Base-by-base conservation (phyloP, 2,329 filamentous ascomycete genomes). In the Graphiopsis chlorocephala region DNA sequence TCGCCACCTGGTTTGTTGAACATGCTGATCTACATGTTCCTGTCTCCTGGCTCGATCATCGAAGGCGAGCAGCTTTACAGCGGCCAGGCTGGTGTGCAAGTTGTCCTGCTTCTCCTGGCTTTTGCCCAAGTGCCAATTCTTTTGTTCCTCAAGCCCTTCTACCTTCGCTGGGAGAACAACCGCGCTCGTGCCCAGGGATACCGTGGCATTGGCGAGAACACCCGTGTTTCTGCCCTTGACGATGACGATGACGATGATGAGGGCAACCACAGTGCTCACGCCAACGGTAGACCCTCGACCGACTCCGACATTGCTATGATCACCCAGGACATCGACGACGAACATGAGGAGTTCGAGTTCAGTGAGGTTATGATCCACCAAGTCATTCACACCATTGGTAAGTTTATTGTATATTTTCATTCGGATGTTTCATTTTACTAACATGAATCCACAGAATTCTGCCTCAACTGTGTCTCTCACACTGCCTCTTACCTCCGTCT, bases 21-120 rank as follows among this genome's bases (percentile, higher is more conserved):
- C 85, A 98, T 98, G 94, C 84, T 99, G 74, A 99, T 99, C 74
- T 97, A 97, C 85, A 99, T 99, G 96, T 99, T 99, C 83, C 81
- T 99, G 71, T 88, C 89, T 68, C 95, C 95, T 3, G 93, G 93
- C 60, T 90, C 79, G 0, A 80, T 90, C 28, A 35, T 42, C 10
- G 55, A 58, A n/a, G 89, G 91, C 57, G 86, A 92, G 67, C 84
- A 84, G 59, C 84, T 99, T 5, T 99, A 97, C 77, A 76, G 82
- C 25, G 91, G 91, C 48, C 95, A 99, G 78, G 85, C 83, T 15
- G 77, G 76, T 2, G 85, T 99, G 0, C 95, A 99, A 78, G 81
- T 92, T 14, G 77, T 91, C 61, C 82, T 99, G 38, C 81, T 99
- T 25, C 84, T 97, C 29, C 78, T 98, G 68, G 96, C 95, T 3